Conservation (phyloP, 1,139 yeast genomes). For the Sugiyamaella pinicola region DNA sequence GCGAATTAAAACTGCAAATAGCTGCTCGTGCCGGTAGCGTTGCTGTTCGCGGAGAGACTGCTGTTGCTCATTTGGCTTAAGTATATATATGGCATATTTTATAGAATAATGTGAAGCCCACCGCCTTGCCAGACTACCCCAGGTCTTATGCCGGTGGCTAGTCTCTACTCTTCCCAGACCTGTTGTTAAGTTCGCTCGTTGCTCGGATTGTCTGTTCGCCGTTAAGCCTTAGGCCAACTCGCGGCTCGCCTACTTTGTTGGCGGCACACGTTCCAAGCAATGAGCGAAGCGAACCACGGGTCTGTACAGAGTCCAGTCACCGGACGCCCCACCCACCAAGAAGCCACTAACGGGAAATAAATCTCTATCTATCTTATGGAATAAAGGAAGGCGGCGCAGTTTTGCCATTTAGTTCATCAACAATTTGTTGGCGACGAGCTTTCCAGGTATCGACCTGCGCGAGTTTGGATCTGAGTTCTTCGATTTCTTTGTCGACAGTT, state of each 20-base stretch:
- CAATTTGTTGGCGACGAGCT: constrained; percentile 41
- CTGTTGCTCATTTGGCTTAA: constrained; percentile 26
- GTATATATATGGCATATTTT: constrained; percentile 7
- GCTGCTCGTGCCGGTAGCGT: constrained; percentile 77
- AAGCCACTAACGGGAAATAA: neutral
- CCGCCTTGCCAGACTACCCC: no score
- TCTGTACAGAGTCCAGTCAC: neutral
- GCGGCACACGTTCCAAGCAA: no score
- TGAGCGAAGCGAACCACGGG: neutral
- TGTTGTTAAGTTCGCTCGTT: no score
- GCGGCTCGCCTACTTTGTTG: no score
- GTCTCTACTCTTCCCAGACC: no score
- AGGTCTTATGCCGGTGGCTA: no score
- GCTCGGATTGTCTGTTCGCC: no score
- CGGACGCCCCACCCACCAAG: neutral
- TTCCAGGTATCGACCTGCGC: constrained; percentile 39
- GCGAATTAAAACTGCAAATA: constrained; percentile 79
- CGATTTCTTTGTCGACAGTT: constrained; percentile 44
- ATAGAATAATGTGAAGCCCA: constrained; percentile 6
- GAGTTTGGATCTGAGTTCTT: constrained; percentile 37
- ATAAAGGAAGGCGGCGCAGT: neutral
- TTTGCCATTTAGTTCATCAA: constrained; percentile 15
- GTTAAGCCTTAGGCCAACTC: no score
- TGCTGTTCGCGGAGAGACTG: constrained; percentile 40
- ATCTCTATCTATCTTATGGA: neutral